phyloP scores from a whole-genome alignment of 108 stramenopile genomes.

The Mediolabrus comicus region DNA sequence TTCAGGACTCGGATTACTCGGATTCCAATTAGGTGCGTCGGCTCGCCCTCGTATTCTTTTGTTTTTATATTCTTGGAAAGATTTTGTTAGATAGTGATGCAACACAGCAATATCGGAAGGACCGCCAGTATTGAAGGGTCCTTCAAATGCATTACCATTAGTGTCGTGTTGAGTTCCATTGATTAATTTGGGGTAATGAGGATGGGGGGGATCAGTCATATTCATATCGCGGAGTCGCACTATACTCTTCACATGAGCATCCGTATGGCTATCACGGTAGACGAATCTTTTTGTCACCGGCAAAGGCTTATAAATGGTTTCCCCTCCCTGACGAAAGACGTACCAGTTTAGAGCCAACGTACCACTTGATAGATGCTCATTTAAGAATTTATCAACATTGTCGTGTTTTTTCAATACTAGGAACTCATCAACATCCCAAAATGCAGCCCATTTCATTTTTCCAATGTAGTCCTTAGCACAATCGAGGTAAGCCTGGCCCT shows the following conservation, averaged over 20 bases:
- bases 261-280: background rate
- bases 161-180: constrained; percentile 6
- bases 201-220: background rate
- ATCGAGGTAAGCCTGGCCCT: background rate
- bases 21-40: background rate
- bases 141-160: constrained; percentile 7
- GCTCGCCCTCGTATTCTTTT: constrained; percentile 23
- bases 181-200: background rate
- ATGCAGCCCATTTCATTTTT: constrained; percentile 21
- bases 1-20: background rate
- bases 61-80: constrained; percentile 20
- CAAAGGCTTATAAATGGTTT: constrained; percentile 23
- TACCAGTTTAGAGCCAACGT: constrained; percentile 24
- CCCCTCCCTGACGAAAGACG: constrained; percentile 5
- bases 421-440: constrained; percentile 44
- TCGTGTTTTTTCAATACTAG: constrained; percentile 25
- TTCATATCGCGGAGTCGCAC: background rate
- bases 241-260: constrained; percentile 36
- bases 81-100: constrained; percentile 35
- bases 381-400: constrained; percentile 12
- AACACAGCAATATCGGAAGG: constrained; percentile 23
- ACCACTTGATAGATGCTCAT: background rate
- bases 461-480: background rate
- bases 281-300: constrained; percentile 41
- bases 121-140: constrained; percentile 6